Evolutionary conservation across 2,329 filamentous ascomycete species (phyloP).

Genomic region (Huntiella decipiens): DNA sequence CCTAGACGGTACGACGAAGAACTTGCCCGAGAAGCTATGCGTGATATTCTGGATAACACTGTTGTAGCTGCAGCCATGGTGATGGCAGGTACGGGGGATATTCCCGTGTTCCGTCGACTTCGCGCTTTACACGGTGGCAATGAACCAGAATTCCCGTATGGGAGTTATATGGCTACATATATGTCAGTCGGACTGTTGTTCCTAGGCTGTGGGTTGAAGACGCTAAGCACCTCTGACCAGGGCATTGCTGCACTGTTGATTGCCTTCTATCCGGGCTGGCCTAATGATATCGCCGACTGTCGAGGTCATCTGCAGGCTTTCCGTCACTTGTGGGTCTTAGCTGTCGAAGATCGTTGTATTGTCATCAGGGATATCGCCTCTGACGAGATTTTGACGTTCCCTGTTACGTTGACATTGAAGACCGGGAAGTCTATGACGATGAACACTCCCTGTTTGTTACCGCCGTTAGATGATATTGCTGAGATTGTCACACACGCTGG

Average conservation of each 20-base stretch:
- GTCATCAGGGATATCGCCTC: conserved; percentile 76
- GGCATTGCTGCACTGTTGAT: conserved; percentile 73
- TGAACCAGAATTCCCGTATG: conserved; percentile 70
- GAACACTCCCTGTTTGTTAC: conserved; percentile 35
- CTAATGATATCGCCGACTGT: conserved; percentile 77
- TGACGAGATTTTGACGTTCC: conserved; percentile 55
- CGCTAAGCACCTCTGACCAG: conserved; percentile 72
- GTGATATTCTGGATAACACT: conserved; percentile 80
- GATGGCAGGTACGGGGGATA: conserved; percentile 90
- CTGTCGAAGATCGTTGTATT: conserved; percentile 74
- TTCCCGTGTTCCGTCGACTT: conserved; percentile 66
- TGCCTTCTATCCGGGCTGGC: conserved; percentile 88
- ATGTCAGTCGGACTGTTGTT: conserved; percentile 83
- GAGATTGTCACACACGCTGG: conserved; percentile 40
- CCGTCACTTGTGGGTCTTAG: conserved; percentile 91
- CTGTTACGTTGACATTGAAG: conserved; percentile 46
- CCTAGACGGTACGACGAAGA: conserved; percentile 55
- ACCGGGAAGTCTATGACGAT: conserved; percentile 15
- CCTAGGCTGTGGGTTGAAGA: conserved; percentile 78
- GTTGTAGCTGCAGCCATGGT: conserved; percentile 69
- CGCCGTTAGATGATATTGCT: conserved; percentile 44
- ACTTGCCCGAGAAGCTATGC: conserved; percentile 60
- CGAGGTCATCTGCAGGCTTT: conserved; percentile 89
- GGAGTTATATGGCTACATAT: conserved; percentile 82
- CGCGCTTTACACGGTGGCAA: conserved; percentile 75